Percentiles rank a stretch among this genome's conserved stretches.
Evolutionary conservation across 1,284 basidiomycete genomes (phyloP).

Genomic region (Tilletiaria anomala): DNA sequence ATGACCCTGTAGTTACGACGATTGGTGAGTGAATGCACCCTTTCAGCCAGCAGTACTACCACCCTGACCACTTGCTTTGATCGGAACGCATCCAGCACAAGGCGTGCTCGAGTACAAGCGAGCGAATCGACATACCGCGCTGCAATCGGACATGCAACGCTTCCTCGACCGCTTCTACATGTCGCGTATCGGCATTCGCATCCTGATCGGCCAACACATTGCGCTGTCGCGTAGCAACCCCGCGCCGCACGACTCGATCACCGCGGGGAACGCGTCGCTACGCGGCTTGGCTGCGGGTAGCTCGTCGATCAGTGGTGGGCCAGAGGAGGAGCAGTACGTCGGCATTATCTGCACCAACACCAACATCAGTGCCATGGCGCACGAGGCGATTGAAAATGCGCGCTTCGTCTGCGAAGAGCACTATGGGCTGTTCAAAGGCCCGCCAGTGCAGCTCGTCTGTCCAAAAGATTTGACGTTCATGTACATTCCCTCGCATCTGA

Average conservation of each 20-base stretch:
- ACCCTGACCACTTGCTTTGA: not conserved
- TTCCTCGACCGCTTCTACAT: conserved; percentile 98
- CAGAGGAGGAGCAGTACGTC: conserved; percentile 57
- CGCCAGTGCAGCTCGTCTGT: conserved; percentile 92
- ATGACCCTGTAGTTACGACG: conserved; percentile 94
- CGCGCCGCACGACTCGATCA: not conserved
- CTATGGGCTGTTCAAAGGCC: conserved; percentile 72
- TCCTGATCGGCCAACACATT: conserved; percentile 39
- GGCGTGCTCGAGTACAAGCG: conserved; percentile 55
- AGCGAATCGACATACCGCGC: conserved; percentile 39
- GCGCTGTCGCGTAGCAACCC: conserved; percentile 21
- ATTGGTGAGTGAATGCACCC: conserved; percentile 45
- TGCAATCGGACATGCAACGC: conserved; percentile 77
- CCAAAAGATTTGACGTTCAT: conserved; percentile 74
- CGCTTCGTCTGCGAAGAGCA: conserved; percentile 97
- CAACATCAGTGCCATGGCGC: conserved; percentile 41
- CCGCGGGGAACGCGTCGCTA: not conserved
- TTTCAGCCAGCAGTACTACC: not conserved
- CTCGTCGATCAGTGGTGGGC: conserved; percentile 4
- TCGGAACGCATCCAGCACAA: conserved; percentile 44
- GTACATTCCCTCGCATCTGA: conserved; percentile 80
- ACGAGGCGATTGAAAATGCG: conserved; percentile 96
- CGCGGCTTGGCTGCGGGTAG: conserved; percentile 7
- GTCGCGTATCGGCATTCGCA: conserved; percentile 60
- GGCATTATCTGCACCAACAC: conserved; percentile 96